Percentiles rank a stretch among this genome's conserved stretches.
Conservation (phyloP, 1,139 yeast genomes). For the Sporopachydermia cereana region DNA sequence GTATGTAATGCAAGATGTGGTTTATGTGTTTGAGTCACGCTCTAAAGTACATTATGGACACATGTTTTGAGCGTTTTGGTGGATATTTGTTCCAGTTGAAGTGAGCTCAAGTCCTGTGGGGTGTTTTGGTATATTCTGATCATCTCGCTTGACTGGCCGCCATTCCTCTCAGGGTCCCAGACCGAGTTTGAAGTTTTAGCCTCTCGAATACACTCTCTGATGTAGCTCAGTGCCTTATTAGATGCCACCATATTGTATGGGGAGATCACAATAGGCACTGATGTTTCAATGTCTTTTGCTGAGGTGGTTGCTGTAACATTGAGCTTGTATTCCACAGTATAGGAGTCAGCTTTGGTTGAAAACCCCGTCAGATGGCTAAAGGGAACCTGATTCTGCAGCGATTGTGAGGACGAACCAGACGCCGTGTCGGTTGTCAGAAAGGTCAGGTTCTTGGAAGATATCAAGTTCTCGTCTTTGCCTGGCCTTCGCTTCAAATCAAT, state of each 20-base stretch:
- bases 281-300: background rate
- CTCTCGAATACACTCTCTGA: background rate
- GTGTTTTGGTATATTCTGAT: background rate
- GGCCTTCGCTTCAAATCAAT: background rate
- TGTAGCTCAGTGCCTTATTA: background rate
- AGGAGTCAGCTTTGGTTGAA: constrained; percentile 1
- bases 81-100: background rate
- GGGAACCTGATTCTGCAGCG: background rate
- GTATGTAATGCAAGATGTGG: too few species aligned
- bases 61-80: background rate
- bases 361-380: constrained; percentile 2
- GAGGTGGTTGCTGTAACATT: background rate
- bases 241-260: constrained; percentile 2
- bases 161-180: background rate
- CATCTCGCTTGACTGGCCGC: background rate
- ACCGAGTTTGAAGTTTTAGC: background rate
- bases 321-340: background rate
- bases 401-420: background rate
- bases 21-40: too few species aligned
- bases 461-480: background rate
- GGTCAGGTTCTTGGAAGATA: background rate
- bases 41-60: background rate
- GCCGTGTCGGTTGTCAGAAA: constrained; percentile 1
- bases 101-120: background rate
- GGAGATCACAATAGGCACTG: background rate